A percentile compares a stretch with the other conserved stretches of the same genome.
Conservation (phyloP, 2,329 filamentous ascomycete genomes). For the Stenocarpella maydis region DNA sequence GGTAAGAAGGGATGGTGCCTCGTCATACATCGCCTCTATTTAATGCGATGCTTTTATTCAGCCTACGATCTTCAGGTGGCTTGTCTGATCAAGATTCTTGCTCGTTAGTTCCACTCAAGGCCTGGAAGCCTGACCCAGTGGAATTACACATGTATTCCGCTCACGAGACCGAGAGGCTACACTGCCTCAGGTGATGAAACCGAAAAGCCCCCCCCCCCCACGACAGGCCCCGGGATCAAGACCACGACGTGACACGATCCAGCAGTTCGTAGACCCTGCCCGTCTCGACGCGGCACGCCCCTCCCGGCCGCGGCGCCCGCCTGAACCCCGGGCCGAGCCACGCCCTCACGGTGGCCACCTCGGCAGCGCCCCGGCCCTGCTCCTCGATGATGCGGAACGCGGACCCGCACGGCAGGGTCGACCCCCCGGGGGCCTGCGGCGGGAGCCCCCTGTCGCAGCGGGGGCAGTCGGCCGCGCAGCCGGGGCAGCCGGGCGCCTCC, state of each 20-base stretch:
- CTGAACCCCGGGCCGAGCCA: slow-evolving; percentile 35
- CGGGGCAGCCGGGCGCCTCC: neutral
- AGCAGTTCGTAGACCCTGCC: slow-evolving; percentile 33
- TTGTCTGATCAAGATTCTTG: too few relatives aligned
- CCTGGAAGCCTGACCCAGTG: too few relatives aligned
- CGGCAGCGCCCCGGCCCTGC: slow-evolving; percentile 43
- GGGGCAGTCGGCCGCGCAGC: slow-evolving; percentile 4
- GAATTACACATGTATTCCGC: too few relatives aligned
- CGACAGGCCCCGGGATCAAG: neutral
- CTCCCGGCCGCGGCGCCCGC: slow-evolving; percentile 19
- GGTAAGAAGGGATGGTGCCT: too few relatives aligned
- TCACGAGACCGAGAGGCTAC: too few relatives aligned
- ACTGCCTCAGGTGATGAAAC: too few relatives aligned
- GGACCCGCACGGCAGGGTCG: slow-evolving; percentile 45
- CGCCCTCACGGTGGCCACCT: slow-evolving; percentile 29
- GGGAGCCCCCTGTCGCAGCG: slow-evolving; percentile 15
- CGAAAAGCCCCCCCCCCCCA: too few relatives aligned
- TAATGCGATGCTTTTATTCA: too few relatives aligned
- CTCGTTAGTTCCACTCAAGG: too few relatives aligned
- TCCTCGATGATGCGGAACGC: slow-evolving; percentile 45
- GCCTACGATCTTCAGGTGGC: too few relatives aligned
- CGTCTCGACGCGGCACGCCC: slow-evolving; percentile 34
- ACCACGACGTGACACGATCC: slow-evolving; percentile 31
- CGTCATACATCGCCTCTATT: too few relatives aligned
- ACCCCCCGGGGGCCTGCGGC: slow-evolving; percentile 36